Conservation (phyloP, 148 eudicot genomes). For the Vaccinium darrowii region DNA sequence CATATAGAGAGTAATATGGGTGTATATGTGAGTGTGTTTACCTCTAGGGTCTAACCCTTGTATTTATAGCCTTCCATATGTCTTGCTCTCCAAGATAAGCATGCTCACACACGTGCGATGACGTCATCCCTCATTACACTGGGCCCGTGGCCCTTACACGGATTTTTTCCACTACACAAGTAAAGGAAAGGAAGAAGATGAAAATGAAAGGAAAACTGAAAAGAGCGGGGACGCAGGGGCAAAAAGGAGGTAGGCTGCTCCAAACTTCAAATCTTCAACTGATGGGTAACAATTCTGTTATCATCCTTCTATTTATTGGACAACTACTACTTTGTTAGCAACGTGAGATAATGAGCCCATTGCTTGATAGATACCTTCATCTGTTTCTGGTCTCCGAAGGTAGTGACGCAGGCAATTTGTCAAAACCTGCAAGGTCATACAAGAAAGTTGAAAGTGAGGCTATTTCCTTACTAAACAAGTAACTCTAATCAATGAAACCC, state of each 20-base stretch:
- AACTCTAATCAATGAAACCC: not conserved
- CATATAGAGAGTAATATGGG: no score
- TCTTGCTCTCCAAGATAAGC: no score
- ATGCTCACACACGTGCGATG: no score
- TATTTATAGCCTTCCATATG: no score
- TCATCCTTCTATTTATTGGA: not conserved
- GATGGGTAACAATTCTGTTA: not conserved
- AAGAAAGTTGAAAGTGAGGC: not conserved
- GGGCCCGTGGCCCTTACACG: no score
- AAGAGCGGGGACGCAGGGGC: not conserved
- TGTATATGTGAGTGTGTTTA: no score
- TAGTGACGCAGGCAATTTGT: slow-evolving; percentile 78
- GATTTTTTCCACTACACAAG: no score
- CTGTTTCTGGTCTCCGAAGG: slow-evolving; percentile 80
- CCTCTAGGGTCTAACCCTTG: no score
- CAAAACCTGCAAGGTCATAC: slow-evolving; percentile 53
- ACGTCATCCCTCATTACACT: no score
- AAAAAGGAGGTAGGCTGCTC: not conserved
- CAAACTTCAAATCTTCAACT: not conserved
- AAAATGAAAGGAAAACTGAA: not conserved
- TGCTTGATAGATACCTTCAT: slow-evolving; percentile 41
- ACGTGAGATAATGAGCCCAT: not conserved
- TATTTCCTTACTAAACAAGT: not conserved
- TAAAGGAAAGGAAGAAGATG: not conserved
- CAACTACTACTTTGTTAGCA: not conserved